These are phyloP conservation scores for Camellia granthamiana DNA, from an alignment of 148 eudicot genomes.

Conservation along the genomic window DNA sequence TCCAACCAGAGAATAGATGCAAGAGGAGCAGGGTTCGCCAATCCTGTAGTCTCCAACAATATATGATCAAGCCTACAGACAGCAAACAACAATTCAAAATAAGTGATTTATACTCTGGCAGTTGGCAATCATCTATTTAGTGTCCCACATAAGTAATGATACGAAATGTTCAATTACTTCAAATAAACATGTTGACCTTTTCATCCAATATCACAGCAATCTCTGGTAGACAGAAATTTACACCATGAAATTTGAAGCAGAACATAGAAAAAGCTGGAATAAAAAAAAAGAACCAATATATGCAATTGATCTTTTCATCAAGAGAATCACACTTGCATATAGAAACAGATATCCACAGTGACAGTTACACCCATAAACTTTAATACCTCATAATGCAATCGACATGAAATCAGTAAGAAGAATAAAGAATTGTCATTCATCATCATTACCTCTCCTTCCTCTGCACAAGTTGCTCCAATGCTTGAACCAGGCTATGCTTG, in stretches of 20 bases:
- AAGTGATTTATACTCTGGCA: not conserved
- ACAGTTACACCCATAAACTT: not conserved
- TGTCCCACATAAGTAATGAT: too few relatives aligned
- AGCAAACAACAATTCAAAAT: slow-evolving; percentile 12
- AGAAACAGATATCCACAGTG: not conserved
- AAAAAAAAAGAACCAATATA: too few relatives aligned
- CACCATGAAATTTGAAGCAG: slow-evolving; percentile 11
- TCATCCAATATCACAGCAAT: too few relatives aligned
- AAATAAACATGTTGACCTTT: too few relatives aligned
- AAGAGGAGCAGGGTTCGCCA: slow-evolving; percentile 98
- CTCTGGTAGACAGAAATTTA: not conserved
- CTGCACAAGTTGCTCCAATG: slow-evolving; percentile 88
- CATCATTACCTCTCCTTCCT: slow-evolving; percentile 66
- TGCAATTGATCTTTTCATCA: too few relatives aligned
- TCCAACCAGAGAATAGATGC: slow-evolving; percentile 99
- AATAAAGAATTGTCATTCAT: not conserved
- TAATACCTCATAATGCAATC: not conserved
- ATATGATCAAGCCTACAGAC: slow-evolving; percentile 82
- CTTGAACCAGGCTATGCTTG: slow-evolving; percentile 92
- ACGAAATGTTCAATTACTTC: too few relatives aligned
- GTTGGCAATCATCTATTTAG: too few relatives aligned
- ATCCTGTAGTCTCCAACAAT: slow-evolving; percentile 93
- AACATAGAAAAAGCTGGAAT: too few relatives aligned
- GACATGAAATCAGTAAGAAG: not conserved
- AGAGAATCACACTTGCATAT: too few relatives aligned